phyloP scores from a whole-genome alignment of 805 yeast genomes.

The Ogataea methylovora region DNA sequence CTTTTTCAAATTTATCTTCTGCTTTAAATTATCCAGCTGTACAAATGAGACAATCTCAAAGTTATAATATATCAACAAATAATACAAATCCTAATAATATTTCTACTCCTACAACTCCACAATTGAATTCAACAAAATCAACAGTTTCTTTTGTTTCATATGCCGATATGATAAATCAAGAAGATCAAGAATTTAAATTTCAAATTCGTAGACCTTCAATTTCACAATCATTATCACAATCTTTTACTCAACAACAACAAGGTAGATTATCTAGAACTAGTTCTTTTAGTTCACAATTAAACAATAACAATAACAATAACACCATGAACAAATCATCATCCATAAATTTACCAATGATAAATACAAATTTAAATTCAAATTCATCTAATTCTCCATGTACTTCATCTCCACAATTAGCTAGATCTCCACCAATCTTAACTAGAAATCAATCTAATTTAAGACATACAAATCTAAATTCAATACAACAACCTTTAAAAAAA shows the following conservation, averaged over 20 bases:
- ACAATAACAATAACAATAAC: not conserved
- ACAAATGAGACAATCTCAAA: not conserved
- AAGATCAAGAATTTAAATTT: constrained; percentile 36
- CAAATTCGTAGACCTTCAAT: constrained; percentile 54
- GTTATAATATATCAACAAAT: constrained; percentile 3
- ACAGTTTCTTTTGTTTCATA: constrained; percentile 57
- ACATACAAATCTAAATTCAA: not conserved
- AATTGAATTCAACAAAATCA: constrained; percentile 20
- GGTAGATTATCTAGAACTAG: constrained; percentile 17
- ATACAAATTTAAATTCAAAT: constrained; percentile 8
- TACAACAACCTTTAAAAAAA: no score
- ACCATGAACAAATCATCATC: not conserved
- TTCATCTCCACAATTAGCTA: not conserved
- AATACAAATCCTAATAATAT: constrained; percentile 20
- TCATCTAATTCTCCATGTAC: constrained; percentile 7
- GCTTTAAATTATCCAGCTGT: constrained; percentile 1
- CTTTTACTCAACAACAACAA: constrained; percentile 13
- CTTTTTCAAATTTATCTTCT: constrained; percentile 5
- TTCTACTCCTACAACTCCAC: constrained; percentile 31
- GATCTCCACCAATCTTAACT: constrained; percentile 9
- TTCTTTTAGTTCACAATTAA: not conserved
- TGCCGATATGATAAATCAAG: constrained; percentile 71
- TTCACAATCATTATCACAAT: constrained; percentile 31
- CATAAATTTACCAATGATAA: no score
- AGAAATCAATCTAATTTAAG: not conserved